A percentile compares a stretch with the other conserved stretches of the same genome.
phyloP scores from a whole-genome alignment of 1,284 basidiomycete species.

The Pyrrhoderma lamaoense region DNA sequence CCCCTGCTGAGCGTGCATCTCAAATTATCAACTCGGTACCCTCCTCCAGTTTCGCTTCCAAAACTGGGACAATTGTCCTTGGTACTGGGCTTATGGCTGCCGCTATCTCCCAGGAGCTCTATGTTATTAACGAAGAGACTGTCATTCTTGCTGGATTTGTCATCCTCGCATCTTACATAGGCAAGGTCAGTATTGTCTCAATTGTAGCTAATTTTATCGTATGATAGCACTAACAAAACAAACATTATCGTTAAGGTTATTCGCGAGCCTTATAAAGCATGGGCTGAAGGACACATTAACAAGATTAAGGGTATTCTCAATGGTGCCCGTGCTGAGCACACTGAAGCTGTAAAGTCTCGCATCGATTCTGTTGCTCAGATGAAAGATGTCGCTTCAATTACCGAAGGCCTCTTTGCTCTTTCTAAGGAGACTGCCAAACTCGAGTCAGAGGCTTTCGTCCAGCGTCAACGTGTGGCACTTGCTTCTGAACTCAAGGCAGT shows the following conservation, averaged over 20 bases:
- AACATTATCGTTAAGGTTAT: constrained; percentile 36
- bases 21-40: constrained; percentile 91
- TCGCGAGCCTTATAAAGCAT: constrained; percentile 85
- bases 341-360: constrained; percentile 87
- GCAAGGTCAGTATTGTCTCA: constrained; percentile 44
- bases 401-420: constrained; percentile 84
- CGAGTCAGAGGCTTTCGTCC: constrained; percentile 87
- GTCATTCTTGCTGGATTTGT: constrained; percentile 79
- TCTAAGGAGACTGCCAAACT: constrained; percentile 88
- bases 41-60: constrained; percentile 85
- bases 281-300: constrained; percentile 85
- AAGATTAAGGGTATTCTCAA: constrained; percentile 82
- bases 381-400: constrained; percentile 91
- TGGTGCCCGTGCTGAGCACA: constrained; percentile 83
- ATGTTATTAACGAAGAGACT: constrained; percentile 95
- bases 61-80: constrained; percentile 88
- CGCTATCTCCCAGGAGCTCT: constrained; percentile 95
- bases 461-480: constrained; percentile 84
- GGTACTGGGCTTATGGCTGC: constrained; percentile 87
- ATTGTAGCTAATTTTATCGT: neutral
- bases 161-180: constrained; percentile 84
- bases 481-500: constrained; percentile 90
- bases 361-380: constrained; percentile 88
- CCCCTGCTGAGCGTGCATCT: constrained; percentile 86
- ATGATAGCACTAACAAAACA: neutral